These are phyloP conservation scores for Trichoderma harzianum DNA, from an alignment of 2,329 filamentous ascomycete genomes.

Conservation along the genomic window DNA sequence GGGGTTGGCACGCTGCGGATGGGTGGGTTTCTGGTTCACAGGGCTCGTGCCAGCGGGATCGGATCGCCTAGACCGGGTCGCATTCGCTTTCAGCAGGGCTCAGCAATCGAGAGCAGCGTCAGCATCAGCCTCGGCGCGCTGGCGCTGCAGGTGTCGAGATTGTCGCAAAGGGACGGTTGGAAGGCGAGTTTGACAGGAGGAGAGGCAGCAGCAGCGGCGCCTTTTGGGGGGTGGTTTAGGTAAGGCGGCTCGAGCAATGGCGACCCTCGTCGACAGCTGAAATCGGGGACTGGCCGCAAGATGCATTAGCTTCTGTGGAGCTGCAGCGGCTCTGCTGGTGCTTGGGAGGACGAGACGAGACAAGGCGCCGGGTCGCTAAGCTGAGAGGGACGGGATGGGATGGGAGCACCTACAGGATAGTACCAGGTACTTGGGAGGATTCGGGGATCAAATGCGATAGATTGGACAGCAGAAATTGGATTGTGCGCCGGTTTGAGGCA, in stretches of 20 bases:
- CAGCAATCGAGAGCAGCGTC: background rate
- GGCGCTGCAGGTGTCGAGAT: slow-evolving; percentile 6
- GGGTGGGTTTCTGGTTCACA: slow-evolving; percentile 9
- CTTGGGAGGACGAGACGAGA: background rate
- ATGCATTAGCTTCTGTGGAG: slow-evolving; percentile 18
- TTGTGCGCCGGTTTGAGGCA: background rate
- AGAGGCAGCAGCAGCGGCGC: background rate
- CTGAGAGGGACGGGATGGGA: background rate
- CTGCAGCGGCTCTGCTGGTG: slow-evolving; percentile 13
- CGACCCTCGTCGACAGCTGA: slow-evolving; percentile 16
- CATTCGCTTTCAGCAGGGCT: slow-evolving; percentile 10
- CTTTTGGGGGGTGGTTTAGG: slow-evolving; percentile 12
- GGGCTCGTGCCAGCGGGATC: slow-evolving; percentile 16
- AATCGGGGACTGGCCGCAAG: background rate
- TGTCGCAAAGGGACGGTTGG: background rate
- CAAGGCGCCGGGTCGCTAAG: background rate
- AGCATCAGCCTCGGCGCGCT: slow-evolving; percentile 16
- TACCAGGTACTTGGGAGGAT: background rate
- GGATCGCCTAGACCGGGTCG: slow-evolving; percentile 13
- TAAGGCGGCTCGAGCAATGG: slow-evolving; percentile 15
- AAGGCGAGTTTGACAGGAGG: background rate
- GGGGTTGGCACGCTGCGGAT: slow-evolving; percentile 12
- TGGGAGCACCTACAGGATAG: background rate
- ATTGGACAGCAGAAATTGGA: background rate
- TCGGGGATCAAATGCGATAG: background rate